Percentiles rank a stretch among this genome's conserved stretches.
These are phyloP conservation scores for Fusarium solani-melongenae DNA, from an alignment of 2,329 filamentous ascomycete species.

Conservation along the genomic window DNA sequence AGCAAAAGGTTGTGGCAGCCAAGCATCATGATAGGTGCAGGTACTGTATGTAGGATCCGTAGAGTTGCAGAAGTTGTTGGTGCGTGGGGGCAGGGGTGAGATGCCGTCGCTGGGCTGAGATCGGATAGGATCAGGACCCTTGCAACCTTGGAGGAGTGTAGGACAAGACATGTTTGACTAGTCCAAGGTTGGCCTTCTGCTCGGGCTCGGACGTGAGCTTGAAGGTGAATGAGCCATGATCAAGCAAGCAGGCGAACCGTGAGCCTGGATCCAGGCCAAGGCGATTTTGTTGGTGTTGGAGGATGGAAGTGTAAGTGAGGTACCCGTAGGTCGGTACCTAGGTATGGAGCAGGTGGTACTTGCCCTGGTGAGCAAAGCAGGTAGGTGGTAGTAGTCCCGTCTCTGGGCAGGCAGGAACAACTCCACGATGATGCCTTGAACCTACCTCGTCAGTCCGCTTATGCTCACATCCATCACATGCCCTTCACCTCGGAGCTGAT, in stretches of 20 bases:
- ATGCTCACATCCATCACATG: conserved; percentile 14
- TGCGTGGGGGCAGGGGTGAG: conserved; percentile 32
- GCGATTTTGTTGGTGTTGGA: conserved; percentile 3
- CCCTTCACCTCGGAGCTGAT: neutral
- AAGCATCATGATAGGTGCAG: conserved; percentile 20
- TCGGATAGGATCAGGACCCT: conserved; percentile 22
- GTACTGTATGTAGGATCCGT: conserved; percentile 3
- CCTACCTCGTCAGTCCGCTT: neutral
- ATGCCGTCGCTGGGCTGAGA: conserved; percentile 15
- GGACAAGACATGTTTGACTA: conserved; percentile 1
- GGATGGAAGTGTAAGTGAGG: conserved; percentile 12
- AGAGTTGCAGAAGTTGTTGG: conserved; percentile 9
- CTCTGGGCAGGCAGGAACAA: neutral
- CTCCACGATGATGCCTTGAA: conserved; percentile 5
- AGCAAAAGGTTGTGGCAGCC: conserved; percentile 8
- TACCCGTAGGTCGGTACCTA: too few relatives aligned
- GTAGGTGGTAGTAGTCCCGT: neutral
- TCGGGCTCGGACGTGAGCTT: neutral
- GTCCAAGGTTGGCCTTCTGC: neutral
- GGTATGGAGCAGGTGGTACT: neutral
- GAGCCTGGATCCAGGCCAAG: conserved; percentile 11
- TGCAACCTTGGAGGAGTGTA: neutral
- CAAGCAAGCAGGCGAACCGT: conserved; percentile 14
- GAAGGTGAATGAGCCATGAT: conserved; percentile 1
- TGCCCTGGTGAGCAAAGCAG: neutral